phyloP scores from a whole-genome alignment of 495 filamentous ascomycete species.

The Massariosphaeria phaeospora region DNA sequence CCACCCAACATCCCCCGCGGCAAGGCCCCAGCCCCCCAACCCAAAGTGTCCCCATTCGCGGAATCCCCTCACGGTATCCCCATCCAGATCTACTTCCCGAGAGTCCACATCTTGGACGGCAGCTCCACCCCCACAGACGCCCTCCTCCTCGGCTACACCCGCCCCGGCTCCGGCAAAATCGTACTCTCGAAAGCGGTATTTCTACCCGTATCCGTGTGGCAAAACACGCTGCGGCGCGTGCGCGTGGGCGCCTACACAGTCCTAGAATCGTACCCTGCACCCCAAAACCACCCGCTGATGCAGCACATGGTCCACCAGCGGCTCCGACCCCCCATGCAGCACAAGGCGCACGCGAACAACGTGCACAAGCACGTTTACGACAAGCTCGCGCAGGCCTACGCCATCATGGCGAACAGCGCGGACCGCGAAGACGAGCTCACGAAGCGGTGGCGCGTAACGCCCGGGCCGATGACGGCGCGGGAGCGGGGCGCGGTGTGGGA shows the following conservation, averaged over 20 bases:
- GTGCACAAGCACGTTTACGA: background rate
- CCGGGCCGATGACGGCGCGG: background rate
- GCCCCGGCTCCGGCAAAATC: background rate
- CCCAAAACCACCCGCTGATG: background rate
- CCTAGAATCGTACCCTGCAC: background rate
- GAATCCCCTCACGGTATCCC: background rate
- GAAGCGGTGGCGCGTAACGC: conserved; percentile 13
- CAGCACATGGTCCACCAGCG: background rate
- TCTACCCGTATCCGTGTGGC: background rate
- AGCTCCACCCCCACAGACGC: conserved; percentile 1
- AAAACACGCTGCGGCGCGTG: background rate
- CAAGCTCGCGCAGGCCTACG: conserved; percentile 2
- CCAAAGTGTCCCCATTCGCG: background rate
- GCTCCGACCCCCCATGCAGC: too few species aligned
- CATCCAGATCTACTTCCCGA: conserved; percentile 15
- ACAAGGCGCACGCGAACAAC: background rate
- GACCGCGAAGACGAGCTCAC: conserved; percentile 18
- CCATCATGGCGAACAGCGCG: background rate
- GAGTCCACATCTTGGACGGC: background rate
- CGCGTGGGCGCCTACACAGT: background rate
- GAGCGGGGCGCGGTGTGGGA: conserved; percentile 23
- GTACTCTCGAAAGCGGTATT: background rate
- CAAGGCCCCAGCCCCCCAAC: background rate
- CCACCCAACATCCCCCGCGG: background rate
- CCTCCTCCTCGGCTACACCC: conserved; percentile 12